Evolutionary conservation across 345 rosid species (phyloP).

Genomic region (Syzygium aqueum): DNA sequence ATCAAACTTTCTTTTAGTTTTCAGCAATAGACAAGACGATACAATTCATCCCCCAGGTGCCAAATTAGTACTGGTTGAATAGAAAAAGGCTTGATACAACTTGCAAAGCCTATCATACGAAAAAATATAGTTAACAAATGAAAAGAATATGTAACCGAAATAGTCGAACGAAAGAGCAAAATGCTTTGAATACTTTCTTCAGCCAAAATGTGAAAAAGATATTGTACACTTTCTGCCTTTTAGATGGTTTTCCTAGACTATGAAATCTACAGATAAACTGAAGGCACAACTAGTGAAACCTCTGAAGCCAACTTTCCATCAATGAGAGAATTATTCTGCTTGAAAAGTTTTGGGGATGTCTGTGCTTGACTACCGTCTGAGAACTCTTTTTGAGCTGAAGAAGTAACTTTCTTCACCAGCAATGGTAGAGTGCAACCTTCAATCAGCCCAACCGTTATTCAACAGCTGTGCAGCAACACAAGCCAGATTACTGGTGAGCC

Average conservation of each 20-base stretch:
- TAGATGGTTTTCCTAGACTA: neutral
- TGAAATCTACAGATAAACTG: neutral
- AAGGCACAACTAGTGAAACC: neutral
- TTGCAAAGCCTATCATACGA: neutral
- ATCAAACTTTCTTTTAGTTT: neutral
- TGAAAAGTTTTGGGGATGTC: neutral
- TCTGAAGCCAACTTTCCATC: neutral
- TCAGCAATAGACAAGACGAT: neutral
- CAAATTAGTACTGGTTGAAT: neutral
- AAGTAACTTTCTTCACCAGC: constrained; percentile 72
- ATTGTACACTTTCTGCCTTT: neutral
- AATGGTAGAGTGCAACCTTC: constrained; percentile 72
- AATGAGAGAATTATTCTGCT: neutral
- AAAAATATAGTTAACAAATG: neutral
- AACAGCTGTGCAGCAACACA: constrained; percentile 27
- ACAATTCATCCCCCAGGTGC: neutral
- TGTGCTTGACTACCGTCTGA: constrained; percentile 22
- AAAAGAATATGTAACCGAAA: neutral
- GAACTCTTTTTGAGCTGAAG: constrained; percentile 70
- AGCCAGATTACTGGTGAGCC: constrained; percentile 63
- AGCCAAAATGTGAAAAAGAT: neutral
- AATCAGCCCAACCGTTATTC: constrained; percentile 92
- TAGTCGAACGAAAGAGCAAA: neutral
- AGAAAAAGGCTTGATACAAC: neutral
- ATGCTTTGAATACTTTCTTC: neutral